Evolutionary conservation across 2,329 filamentous ascomycete species (phyloP).

Genomic region (Clarireedia monteithiana): DNA sequence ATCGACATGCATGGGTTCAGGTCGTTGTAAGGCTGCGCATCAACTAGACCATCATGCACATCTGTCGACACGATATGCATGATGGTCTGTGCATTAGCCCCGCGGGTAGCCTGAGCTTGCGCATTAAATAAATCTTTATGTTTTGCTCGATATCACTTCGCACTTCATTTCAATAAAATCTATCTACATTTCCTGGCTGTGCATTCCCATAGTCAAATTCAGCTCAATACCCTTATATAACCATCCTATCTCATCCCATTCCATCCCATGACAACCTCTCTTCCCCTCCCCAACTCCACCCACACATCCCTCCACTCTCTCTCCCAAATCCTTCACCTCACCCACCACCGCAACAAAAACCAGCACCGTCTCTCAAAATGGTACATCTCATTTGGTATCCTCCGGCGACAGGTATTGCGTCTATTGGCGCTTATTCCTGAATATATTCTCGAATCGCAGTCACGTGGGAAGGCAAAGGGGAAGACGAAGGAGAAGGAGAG

Average conservation of each 20-base stretch:
- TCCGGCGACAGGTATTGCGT: conserved; percentile 57
- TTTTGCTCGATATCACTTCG: background rate
- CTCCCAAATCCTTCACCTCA: conserved; percentile 55
- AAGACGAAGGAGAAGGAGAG: conserved; percentile 26
- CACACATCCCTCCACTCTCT: conserved; percentile 26
- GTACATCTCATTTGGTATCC: conserved; percentile 67
- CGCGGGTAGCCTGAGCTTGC: background rate
- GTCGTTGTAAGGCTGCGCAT: no score
- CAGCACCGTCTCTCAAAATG: conserved; percentile 77
- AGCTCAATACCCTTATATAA: no score
- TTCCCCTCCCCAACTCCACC: background rate
- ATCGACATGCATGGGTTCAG: no score
- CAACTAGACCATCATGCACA: no score
- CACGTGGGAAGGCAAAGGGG: conserved; percentile 5
- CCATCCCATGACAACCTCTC: background rate
- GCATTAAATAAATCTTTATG: background rate
- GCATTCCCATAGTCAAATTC: no score
- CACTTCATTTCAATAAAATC: no score
- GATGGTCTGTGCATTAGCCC: background rate
- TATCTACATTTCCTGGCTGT: no score
- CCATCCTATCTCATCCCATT: no score
- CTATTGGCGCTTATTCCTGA: conserved; percentile 34
- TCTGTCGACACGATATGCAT: no score
- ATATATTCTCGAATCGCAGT: conserved; percentile 1
- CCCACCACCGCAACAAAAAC: conserved; percentile 82